Base-by-base conservation (phyloP, 1,284 basidiomycete genomes). In the Ganoderma resinaceum region DNA sequence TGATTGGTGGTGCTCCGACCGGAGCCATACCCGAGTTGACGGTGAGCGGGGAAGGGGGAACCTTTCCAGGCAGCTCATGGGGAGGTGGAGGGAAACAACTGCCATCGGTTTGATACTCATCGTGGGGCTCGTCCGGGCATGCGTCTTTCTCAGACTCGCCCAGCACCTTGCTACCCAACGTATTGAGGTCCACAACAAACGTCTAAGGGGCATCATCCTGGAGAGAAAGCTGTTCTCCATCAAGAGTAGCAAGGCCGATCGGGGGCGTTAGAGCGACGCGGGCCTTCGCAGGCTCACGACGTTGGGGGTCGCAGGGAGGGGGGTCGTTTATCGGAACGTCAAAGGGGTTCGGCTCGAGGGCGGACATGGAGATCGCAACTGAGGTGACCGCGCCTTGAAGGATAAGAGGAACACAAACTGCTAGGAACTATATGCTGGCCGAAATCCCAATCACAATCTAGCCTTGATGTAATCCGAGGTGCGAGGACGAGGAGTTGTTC, bases 131-230 rank as follows among this genome's bases (percentile, higher is more conserved):
- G 49, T 33, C 20, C 59, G 37, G 29, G 3, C 9, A 3, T 29
- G 3, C 9, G 7, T 29, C 53, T 11, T 59, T 52, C 33, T 26
- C 29, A 11, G n/a, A n/a, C n/a, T 35, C 1, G 40, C 40, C 40
- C 16, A 18, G 7, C 3, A 23, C 4, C 7, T 37, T 66, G 26
- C 55, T 67, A 31, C 61, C 65, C 1, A 53, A 62, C 23, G 67
- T 33, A 62, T 67, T 66, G 64, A 75, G 73, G 31, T 74, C 72
- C 38, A 74, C 74, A 61, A 76, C 69, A 63, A 74, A 74, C 12
- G 71, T 66, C 12, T 60, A 64, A 4, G 58, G 62, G 4, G 8
- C 46, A 23, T 58, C 40, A 61, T 68, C 52, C 20, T 42, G 65
- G 6, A 37, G 29, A 63, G 57, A 46, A 35, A 35, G n/a, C 42